Evolutionary conservation across 2,329 filamentous ascomycete genomes (phyloP).

Genomic region (Hypoxylon rubiginosum): DNA sequence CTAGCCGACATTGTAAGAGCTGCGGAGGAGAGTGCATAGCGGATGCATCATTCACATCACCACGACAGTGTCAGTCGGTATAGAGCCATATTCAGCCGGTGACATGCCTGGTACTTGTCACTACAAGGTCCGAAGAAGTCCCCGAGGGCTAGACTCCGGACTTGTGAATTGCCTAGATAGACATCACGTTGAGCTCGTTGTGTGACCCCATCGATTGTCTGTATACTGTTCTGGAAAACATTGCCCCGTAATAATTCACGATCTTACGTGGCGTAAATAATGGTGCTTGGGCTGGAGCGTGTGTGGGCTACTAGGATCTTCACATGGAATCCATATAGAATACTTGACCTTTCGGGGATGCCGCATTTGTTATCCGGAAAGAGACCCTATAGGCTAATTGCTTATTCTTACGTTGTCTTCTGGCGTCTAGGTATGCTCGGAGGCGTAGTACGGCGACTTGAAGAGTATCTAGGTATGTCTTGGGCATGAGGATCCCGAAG

Average conservation of each 20-base stretch:
- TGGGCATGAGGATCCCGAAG: background rate
- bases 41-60: background rate
- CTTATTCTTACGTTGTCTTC: conserved; percentile 14
- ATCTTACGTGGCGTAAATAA: conserved; percentile 1
- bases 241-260: background rate
- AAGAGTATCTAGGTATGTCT: background rate
- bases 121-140: background rate
- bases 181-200: background rate
- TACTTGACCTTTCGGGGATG: conserved; percentile 11
- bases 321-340: background rate
- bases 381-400: conserved; percentile 13
- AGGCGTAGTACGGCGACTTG: background rate
- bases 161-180: background rate
- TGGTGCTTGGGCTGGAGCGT: background rate
- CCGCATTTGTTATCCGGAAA: conserved; percentile 12
- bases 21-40: background rate
- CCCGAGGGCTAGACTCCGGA: background rate
- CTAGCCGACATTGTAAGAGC: background rate
- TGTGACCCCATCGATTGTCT: background rate
- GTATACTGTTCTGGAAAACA: background rate
- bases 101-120: background rate
- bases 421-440: background rate
- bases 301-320: background rate
- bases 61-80: background rate
- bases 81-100: background rate